A percentile compares a stretch with the other conserved stretches of the same genome.
Evolutionary conservation across 305 asterid species (phyloP).

Genomic region (Rubia tinctorum): DNA sequence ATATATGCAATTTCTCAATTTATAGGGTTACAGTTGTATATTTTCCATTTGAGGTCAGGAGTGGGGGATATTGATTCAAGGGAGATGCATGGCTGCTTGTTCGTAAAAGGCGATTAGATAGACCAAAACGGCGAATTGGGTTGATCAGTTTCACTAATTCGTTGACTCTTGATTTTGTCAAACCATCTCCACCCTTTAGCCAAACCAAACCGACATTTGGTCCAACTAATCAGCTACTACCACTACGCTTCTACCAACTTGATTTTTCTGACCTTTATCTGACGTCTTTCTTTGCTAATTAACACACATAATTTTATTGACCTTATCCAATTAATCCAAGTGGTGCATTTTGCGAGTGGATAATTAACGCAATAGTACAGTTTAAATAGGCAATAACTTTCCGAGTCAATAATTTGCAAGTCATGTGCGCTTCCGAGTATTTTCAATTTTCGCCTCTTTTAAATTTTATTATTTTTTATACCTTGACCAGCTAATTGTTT

Average conservation of each 20-base stretch:
- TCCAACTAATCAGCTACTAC: not conserved
- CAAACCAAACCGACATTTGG: not conserved
- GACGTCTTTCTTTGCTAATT: not conserved
- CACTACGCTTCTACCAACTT: not conserved
- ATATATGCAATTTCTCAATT: no score
- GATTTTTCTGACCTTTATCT: not conserved
- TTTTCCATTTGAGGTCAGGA: no score
- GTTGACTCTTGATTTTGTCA: constrained; percentile 12
- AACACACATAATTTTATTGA: not conserved
- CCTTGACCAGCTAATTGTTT: not conserved
- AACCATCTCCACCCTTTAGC: not conserved
- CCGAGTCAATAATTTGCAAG: not conserved
- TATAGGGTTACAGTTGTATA: no score
- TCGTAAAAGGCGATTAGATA: not conserved
- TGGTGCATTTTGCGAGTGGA: not conserved
- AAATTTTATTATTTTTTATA: not conserved
- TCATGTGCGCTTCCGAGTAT: not conserved
- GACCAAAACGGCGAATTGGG: not conserved
- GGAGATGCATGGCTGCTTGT: constrained; percentile 17
- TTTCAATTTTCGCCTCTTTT: not conserved
- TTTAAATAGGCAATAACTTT: not conserved
- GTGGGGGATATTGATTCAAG: not conserved
- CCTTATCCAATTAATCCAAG: constrained; percentile 2
- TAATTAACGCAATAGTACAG: not conserved
- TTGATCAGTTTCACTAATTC: not conserved